Conservation (phyloP, 805 yeast genomes). For the Saccharomyces jurei region DNA sequence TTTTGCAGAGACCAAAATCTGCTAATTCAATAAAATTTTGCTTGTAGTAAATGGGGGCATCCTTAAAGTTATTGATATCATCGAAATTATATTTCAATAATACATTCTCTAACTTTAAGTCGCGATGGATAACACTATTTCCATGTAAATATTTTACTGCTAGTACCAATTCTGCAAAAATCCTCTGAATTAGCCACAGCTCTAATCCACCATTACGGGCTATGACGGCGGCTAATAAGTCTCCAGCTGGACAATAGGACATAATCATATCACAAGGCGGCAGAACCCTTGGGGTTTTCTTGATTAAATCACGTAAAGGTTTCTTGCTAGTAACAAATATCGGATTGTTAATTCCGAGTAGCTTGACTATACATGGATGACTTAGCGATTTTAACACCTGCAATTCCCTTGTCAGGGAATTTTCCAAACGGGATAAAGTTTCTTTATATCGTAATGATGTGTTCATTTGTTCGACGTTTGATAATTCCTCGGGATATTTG, state of each 20-base stretch:
- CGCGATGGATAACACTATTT: constrained; percentile 73
- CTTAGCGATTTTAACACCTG: constrained; percentile 47
- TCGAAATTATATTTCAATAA: constrained; percentile 39
- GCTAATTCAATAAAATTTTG: constrained; percentile 50
- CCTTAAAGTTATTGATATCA: constrained; percentile 20
- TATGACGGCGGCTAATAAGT: constrained; percentile 58
- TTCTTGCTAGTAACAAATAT: constrained; percentile 17
- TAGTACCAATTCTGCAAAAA: constrained; percentile 60
- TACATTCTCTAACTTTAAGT: constrained; percentile 81
- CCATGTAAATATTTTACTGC: constrained; percentile 70
- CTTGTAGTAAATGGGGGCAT: constrained; percentile 10
- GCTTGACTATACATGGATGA: constrained; percentile 64
- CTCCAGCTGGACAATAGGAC: constrained; percentile 81
- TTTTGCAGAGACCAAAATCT: constrained; percentile 84
- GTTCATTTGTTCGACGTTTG: constrained; percentile 18
- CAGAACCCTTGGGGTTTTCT: constrained; percentile 21
- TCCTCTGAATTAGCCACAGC: constrained; percentile 45
- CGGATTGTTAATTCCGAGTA: constrained; percentile 41
- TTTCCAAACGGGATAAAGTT: constrained; percentile 46
- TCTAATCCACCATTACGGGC: constrained; percentile 33
- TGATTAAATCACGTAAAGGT: constrained; percentile 25
- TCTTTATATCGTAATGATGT: constrained; percentile 32
- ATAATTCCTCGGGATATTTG: constrained; percentile 29
- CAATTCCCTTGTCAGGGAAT: constrained; percentile 64
- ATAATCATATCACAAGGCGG: constrained; percentile 47